These are phyloP conservation scores for Urtica urens DNA, from an alignment of 306 rosid genomes.

Conservation along the genomic window DNA sequence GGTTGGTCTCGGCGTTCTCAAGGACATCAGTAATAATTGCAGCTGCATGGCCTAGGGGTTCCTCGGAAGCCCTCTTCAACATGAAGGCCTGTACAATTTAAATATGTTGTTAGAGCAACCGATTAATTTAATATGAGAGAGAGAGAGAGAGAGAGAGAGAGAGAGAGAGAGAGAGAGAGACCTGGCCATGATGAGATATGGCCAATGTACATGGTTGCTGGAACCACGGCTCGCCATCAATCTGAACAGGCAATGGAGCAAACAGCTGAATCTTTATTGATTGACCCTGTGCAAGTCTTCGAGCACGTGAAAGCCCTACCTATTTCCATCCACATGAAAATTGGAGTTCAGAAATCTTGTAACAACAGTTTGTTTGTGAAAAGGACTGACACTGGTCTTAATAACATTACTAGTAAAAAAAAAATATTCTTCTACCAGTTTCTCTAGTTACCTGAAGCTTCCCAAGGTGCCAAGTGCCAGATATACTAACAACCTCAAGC, in stretches of 20 bases:
- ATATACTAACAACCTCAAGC: constrained; percentile 95
- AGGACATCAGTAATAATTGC: constrained; percentile 90
- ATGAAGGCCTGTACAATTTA: constrained; percentile 62
- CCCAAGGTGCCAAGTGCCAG: constrained; percentile 99
- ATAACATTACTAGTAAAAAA: too few relatives aligned
- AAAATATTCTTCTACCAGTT: neutral
- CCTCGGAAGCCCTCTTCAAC: constrained; percentile 86
- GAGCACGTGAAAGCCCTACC: constrained; percentile 98
- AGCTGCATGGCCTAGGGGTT: constrained; percentile 98
- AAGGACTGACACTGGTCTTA: too few relatives aligned
- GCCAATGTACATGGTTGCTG: constrained; percentile 64
- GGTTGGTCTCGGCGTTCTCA: constrained; percentile 80
- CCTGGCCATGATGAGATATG: constrained; percentile 95
- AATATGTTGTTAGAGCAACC: constrained; percentile 6
- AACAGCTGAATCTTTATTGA: constrained; percentile 69
- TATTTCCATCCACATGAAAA: constrained; percentile 24
- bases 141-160: constrained; percentile 21
- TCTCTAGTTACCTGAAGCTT: constrained; percentile 85
- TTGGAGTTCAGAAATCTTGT: constrained; percentile 13
- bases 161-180: constrained; percentile 27
- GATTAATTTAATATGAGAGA: neutral
- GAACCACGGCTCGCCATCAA: constrained; percentile 98
- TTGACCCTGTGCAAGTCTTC: constrained; percentile 95
- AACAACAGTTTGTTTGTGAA: too few relatives aligned
- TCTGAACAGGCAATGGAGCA: constrained; percentile 81